phyloP scores from a whole-genome alignment of 2,329 filamentous ascomycete species.

The Botrytis deweyae region DNA sequence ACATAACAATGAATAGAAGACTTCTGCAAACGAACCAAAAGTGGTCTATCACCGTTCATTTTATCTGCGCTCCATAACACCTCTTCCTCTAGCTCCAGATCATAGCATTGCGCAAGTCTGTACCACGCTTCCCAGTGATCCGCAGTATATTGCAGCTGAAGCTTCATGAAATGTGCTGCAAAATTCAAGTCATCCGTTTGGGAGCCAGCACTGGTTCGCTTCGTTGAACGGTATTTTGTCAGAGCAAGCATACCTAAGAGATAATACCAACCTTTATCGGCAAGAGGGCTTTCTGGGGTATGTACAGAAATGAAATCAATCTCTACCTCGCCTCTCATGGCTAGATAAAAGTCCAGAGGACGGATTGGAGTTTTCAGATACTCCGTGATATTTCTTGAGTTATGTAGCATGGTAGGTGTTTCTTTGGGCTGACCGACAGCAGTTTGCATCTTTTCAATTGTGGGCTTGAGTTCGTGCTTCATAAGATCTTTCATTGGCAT shows the following conservation, averaged over 20 bases:
- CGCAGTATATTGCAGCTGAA: slow-evolving; percentile 41
- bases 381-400: slow-evolving; percentile 76
- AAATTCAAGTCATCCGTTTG: slow-evolving; percentile 43
- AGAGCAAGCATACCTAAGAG: slow-evolving; percentile 84
- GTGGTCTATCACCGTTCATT: slow-evolving; percentile 41
- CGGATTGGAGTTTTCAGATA: slow-evolving; percentile 84
- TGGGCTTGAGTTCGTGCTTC: slow-evolving; percentile 85
- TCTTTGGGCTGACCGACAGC: slow-evolving; percentile 78
- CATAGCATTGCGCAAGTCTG: slow-evolving; percentile 43
- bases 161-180: slow-evolving; percentile 41
- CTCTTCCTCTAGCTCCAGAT: slow-evolving; percentile 43
- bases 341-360: slow-evolving; percentile 74
- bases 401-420: slow-evolving; percentile 79
- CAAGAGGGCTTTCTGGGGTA: slow-evolving; percentile 67
- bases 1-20: slow-evolving; percentile 48
- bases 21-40: slow-evolving; percentile 41
- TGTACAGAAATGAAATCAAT: slow-evolving; percentile 71
- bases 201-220: slow-evolving; percentile 39
- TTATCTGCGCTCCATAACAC: slow-evolving; percentile 44
- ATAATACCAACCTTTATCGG: slow-evolving; percentile 88
- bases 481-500: slow-evolving; percentile 88
- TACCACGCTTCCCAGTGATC: slow-evolving; percentile 46
- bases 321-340: slow-evolving; percentile 74
- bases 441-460: slow-evolving; percentile 91
- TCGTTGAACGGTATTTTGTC: slow-evolving; percentile 65